Evolutionary conservation across 1,139 yeast genomes (phyloP).

Genomic region (Taphrina populina): DNA sequence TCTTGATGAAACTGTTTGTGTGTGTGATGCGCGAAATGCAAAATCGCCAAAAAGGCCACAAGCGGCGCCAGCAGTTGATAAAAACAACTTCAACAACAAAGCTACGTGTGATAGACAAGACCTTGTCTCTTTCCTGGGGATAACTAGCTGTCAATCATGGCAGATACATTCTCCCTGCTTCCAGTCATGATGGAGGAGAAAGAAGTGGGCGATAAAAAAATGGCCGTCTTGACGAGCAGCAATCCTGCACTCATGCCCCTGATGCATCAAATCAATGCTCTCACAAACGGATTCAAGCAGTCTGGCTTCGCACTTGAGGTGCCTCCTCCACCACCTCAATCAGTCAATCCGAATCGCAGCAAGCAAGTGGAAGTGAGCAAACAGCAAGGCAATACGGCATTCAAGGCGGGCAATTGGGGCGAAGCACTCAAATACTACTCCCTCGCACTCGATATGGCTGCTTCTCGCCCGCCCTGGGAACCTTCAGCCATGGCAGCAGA

Average conservation of each 20-base stretch:
- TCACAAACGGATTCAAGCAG: constrained; percentile 29
- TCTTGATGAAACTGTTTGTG: no score
- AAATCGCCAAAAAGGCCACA: no score
- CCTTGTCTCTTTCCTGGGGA: no score
- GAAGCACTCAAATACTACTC: constrained; percentile 75
- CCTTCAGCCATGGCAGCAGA: constrained; percentile 75
- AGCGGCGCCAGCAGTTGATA: no score
- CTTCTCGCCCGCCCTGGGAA: constrained; percentile 82
- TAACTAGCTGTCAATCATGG: constrained; percentile 15
- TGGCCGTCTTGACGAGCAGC: constrained; percentile 3
- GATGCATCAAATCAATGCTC: constrained; percentile 29
- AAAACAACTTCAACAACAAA: no score
- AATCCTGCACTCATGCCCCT: constrained; percentile 3
- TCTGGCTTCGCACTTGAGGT: constrained; percentile 33
- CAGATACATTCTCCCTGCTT: constrained; percentile 20
- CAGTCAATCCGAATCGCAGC: constrained; percentile 50
- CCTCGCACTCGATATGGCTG: constrained; percentile 77
- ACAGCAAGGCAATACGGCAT: constrained; percentile 65
- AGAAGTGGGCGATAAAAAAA: constrained; percentile 6
- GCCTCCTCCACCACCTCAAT: constrained; percentile 59
- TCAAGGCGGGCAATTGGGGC: constrained; percentile 59
- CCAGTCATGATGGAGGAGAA: constrained; percentile 9
- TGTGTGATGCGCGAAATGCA: no score
- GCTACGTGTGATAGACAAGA: no score
- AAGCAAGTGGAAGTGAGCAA: constrained; percentile 71